Evolutionary conservation across 106 monocot species (phyloP), one percentile per base, ranked within the genome.

Genomic region (Amphibolis antarctica): DNA sequence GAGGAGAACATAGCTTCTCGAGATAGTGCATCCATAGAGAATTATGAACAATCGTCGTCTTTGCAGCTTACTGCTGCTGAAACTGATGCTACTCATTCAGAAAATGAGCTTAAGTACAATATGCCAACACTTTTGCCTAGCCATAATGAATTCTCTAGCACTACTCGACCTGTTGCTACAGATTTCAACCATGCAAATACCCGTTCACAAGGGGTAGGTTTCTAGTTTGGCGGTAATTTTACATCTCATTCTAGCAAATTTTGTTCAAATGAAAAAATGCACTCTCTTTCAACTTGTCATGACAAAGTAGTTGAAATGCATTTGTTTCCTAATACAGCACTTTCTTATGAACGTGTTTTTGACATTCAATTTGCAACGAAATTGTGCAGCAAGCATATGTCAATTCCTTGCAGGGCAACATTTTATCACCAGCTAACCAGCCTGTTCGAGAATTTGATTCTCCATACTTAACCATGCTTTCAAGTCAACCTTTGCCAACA

Each of bases 361-460:
- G 15, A 25, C 7, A 12, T 9, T n/a, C n/a, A n/a, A n/a, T n/a
- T n/a, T n/a, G 15, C 27, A 57, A 27, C 9, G 21, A 46, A 46
- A 9, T 22, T 70, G n/a, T n/a, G 70, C 83, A 93, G 93, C 93
- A 86, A 66, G 79, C 79, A 66, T 85, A 85, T 64, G 53, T 61
- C 15, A 79, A 75, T 72, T 78, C 88, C 52, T 65, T 89, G 42
- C 88, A 68, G 42, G 72, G 73, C 57, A 88, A 76, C 65, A 55
- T 85, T 28, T 67, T 89, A 62, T 60, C 81, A 66, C 72, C 80
- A 54, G 59, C 48, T 66, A 65, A 66, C 61, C 86, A 69, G 25
- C 77, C 68, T 62, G 68, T 64, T 29, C 83, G 81, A 43, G 83
- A 89, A 44, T 77, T 83, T 47, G 89, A 94, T 57, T 56, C 78